These are phyloP conservation scores for Pythium rhizo-oryzae DNA, from an alignment of 352 stramenopile species.

Conservation along the genomic window DNA sequence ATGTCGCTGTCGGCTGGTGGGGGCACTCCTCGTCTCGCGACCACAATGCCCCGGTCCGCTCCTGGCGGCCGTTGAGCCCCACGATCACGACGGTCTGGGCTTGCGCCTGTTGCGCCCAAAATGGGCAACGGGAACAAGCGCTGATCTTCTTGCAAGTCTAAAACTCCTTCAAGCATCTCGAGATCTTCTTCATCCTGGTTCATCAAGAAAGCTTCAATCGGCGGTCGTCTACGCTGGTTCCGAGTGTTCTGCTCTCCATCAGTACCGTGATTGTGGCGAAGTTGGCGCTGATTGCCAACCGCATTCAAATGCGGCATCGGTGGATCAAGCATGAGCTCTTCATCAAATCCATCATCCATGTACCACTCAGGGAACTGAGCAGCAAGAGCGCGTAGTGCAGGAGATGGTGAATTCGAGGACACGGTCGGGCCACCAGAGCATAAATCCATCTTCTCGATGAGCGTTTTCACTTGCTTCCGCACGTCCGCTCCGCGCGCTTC, in stretches of 20 bases:
- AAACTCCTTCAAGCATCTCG: conserved; percentile 65
- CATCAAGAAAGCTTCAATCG: conserved; percentile 63
- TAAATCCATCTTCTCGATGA: conserved; percentile 89
- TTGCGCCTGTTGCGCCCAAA: conserved; percentile 9
- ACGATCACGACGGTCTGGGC: conserved; percentile 16
- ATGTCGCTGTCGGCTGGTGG: conserved; percentile 15
- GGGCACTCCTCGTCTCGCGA: conserved; percentile 16
- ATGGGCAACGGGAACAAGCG: conserved; percentile 26
- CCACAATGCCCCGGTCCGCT: conserved; percentile 16
- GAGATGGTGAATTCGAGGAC: conserved; percentile 46
- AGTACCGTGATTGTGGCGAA: conserved; percentile 38
- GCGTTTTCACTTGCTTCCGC: conserved; percentile 57
- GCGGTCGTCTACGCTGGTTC: conserved; percentile 15
- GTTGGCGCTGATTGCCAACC: conserved; percentile 35
- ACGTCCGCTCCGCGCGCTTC: conserved; percentile 49
- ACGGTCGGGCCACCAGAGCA: conserved; percentile 60
- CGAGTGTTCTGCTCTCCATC: conserved; percentile 9
- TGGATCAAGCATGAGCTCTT: conserved; percentile 46
- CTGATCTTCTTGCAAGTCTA: conserved; percentile 60
- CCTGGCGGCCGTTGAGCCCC: conserved; percentile 7
- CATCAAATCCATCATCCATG: conserved; percentile 54
- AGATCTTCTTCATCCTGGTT: conserved; percentile 63
- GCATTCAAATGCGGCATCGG: conserved; percentile 36
- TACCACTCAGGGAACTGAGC: conserved; percentile 76
- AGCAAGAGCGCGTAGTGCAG: conserved; percentile 60